A percentile compares a stretch with the other conserved stretches of the same genome.
Conservation (phyloP, 106 monocot genomes). For the Chionographis japonica region DNA sequence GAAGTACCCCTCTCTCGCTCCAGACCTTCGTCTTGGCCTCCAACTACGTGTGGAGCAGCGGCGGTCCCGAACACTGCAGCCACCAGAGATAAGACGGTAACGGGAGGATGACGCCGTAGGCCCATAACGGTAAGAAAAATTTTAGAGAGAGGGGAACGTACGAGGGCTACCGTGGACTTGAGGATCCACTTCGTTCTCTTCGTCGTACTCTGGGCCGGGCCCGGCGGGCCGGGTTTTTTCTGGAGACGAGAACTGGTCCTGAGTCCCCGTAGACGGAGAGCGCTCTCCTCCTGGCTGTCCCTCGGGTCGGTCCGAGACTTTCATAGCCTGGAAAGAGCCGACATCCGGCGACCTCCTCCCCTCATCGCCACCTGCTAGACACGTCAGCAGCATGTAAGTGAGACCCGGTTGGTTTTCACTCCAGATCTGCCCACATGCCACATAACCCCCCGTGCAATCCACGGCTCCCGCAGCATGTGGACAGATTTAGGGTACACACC, state of each 20-base stretch:
- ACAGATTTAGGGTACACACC: too few species aligned
- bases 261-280: background rate
- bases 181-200: conserved; percentile 11
- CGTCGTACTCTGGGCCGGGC: conserved; percentile 16
- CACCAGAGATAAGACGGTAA: too few species aligned
- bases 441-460: too few species aligned
- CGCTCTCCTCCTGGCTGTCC: too few species aligned
- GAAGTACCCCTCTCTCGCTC: background rate
- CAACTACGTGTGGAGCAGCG: background rate
- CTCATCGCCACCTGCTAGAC: conserved; percentile 19
- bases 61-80: background rate
- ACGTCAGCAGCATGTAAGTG: background rate
- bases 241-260: conserved; percentile 6
- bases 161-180: conserved; percentile 32
- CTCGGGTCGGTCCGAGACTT: conserved; percentile 8
- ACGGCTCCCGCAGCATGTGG: too few species aligned
- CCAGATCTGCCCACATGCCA: too few species aligned
- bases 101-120: too few species aligned
- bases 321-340: conserved; percentile 29
- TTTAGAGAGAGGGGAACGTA: conserved; percentile 4
- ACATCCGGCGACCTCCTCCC: conserved; percentile 14
- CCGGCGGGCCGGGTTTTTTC: too few species aligned
- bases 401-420: too few species aligned
- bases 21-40: background rate
- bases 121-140: background rate